Conservation (phyloP, 257 asterid species). For the Nicotiana attenuata region DNA sequence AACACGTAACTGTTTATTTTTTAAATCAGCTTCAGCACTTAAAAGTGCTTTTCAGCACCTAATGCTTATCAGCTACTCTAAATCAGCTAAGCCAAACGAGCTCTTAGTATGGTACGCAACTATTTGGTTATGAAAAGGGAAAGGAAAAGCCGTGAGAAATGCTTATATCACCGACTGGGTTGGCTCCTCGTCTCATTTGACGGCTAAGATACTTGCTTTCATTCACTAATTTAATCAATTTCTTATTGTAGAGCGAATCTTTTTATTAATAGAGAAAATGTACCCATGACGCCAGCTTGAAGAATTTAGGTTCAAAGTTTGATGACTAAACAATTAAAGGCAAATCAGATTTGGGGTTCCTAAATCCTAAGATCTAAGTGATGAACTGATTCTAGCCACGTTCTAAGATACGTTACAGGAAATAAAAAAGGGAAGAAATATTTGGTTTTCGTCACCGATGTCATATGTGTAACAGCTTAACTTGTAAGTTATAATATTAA, state of each 20-base stretch:
- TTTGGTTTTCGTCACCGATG: background rate
- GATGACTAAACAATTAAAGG: background rate
- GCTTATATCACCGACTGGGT: background rate
- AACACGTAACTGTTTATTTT: too few species aligned
- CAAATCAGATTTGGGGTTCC: background rate
- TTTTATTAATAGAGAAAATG: background rate
- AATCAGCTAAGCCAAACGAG: too few species aligned
- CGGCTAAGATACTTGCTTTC: background rate
- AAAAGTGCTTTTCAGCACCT: too few species aligned
- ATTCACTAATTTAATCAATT: background rate
- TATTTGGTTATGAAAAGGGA: background rate
- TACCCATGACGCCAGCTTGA: conserved; percentile 4
- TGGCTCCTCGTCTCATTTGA: conserved; percentile 3
- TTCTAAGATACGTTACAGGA: background rate
- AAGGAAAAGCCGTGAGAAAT: background rate
- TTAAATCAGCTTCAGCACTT: too few species aligned
- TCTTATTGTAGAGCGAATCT: background rate
- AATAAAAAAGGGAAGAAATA: background rate
- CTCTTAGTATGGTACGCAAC: background rate
- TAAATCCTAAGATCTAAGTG: background rate
- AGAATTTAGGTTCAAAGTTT: background rate
- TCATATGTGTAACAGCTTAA: background rate
- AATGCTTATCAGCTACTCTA: too few species aligned
- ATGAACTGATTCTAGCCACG: background rate
- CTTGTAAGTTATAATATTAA: background rate